phyloP scores from a whole-genome alignment of 73 alveolate species.

The Blepharisma stoltei region DNA sequence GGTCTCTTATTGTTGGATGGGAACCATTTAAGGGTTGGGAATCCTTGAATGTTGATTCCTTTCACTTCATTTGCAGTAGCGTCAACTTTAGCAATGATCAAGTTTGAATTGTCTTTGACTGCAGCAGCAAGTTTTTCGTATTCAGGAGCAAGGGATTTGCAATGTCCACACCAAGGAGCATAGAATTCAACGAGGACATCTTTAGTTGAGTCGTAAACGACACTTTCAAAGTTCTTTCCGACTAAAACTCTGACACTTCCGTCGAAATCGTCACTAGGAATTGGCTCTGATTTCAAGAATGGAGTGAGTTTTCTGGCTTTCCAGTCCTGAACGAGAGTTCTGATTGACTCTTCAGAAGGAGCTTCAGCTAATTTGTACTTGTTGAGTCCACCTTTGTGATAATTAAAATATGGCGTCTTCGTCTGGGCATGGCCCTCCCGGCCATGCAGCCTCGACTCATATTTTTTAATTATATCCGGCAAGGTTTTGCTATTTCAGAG shows the following conservation, averaged over 20 bases:
- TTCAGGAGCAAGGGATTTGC: conserved; percentile 60
- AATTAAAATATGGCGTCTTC: too few species aligned
- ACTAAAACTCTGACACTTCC: conserved; percentile 59
- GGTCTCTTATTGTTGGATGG: conserved; percentile 65
- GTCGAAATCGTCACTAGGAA: conserved; percentile 47
- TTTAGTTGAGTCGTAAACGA: conserved; percentile 62
- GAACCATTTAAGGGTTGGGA: conserved; percentile 77
- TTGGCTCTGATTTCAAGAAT: conserved; percentile 40
- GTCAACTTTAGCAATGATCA: conserved; percentile 65
- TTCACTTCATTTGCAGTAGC: conserved; percentile 82
- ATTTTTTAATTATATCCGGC: too few species aligned
- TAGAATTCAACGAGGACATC: conserved; percentile 64
- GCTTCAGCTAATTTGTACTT: conserved; percentile 41
- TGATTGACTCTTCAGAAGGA: conserved; percentile 41
- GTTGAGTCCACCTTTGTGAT: conserved; percentile 21
- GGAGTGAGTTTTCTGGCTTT: conserved; percentile 33
- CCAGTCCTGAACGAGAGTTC: conserved; percentile 45
- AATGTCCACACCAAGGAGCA: conserved; percentile 61
- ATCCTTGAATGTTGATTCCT: conserved; percentile 55
- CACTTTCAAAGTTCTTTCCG: conserved; percentile 72
- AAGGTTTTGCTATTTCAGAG: too few species aligned
- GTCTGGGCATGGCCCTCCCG: too few species aligned
- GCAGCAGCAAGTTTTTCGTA: conserved; percentile 56
- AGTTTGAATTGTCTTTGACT: not conserved
- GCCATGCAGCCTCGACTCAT: too few species aligned